phyloP scores from a whole-genome alignment of 1,284 basidiomycete genomes.

The Ceratobasidium sp. region DNA sequence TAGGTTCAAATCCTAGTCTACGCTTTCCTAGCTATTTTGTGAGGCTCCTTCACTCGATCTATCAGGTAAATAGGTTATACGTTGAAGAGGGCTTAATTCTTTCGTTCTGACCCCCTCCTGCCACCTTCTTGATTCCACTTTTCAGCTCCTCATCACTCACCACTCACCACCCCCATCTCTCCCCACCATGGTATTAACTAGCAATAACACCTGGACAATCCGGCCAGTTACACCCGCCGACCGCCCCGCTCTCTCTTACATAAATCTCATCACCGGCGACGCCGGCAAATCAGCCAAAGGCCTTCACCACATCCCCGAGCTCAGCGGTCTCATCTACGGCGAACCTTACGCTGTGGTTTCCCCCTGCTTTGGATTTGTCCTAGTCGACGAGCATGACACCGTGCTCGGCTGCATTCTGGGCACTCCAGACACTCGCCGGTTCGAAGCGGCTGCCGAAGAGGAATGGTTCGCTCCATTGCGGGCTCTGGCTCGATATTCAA shows the following conservation, averaged over 20 bases:
- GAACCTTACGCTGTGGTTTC: slow-evolving; percentile 77
- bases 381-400: slow-evolving; percentile 55
- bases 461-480: slow-evolving; percentile 72
- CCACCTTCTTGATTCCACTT: too few relatives aligned
- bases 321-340: slow-evolving; percentile 77
- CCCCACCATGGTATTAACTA: too few relatives aligned
- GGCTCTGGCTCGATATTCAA: slow-evolving; percentile 62
- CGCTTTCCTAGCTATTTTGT: too few relatives aligned
- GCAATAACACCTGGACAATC: slow-evolving; percentile 55
- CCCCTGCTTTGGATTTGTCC: slow-evolving; percentile 77
- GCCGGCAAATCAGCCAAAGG: slow-evolving; percentile 74
- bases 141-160: too few relatives aligned
- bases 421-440: slow-evolving; percentile 70
- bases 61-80: too few relatives aligned
- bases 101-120: too few relatives aligned
- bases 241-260: slow-evolving; percentile 68
- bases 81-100: too few relatives aligned
- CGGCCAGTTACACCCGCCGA: slow-evolving; percentile 70
- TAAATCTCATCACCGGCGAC: slow-evolving; percentile 79
- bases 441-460: slow-evolving; percentile 64
- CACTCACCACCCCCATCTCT: too few relatives aligned
- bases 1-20: too few relatives aligned
- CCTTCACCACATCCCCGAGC: slow-evolving; percentile 71
- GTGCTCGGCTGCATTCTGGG: slow-evolving; percentile 75
- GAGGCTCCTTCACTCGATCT: too few relatives aligned